Conservation (phyloP, 2,329 filamentous ascomycete genomes). For the Neonectria magnoliae region DNA sequence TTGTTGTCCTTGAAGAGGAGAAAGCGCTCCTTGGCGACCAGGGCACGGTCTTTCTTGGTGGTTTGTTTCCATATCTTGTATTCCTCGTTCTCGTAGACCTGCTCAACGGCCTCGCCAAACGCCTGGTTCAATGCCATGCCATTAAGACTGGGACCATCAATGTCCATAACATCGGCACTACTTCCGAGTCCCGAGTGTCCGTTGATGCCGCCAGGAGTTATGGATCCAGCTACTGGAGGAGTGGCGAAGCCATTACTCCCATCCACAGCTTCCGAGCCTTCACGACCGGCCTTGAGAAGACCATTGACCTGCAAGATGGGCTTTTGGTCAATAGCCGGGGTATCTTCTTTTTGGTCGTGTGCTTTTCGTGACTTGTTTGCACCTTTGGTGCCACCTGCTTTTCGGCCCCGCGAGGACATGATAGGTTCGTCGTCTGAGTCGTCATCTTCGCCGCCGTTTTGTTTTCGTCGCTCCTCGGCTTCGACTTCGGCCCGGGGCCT, state of each 20-base stretch:
- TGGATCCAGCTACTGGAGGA: constrained; percentile 77
- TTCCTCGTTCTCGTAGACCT: constrained; percentile 89
- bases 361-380: constrained; percentile 82
- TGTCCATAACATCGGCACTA: constrained; percentile 86
- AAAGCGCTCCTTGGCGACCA: constrained; percentile 85
- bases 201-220: constrained; percentile 79
- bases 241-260: constrained; percentile 89
- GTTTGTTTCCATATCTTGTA: constrained; percentile 99
- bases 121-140: constrained; percentile 71
- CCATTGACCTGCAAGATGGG: constrained; percentile 75
- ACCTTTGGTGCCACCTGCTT: constrained; percentile 76
- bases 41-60: constrained; percentile 93
- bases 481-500: constrained; percentile 94
- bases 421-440: constrained; percentile 98
- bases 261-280: constrained; percentile 83
- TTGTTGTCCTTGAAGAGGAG: constrained; percentile 86
- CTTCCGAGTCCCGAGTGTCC: constrained; percentile 74
- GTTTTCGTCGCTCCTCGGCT: constrained; percentile 83
- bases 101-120: constrained; percentile 74
- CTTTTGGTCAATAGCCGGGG: constrained; percentile 79
- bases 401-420: constrained; percentile 94
- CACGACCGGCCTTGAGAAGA: constrained; percentile 65
- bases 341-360: constrained; percentile 79
- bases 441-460: constrained; percentile 85
- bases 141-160: constrained; percentile 79